phyloP scores from a whole-genome alignment of 2,329 filamentous ascomycete genomes.

The Stromatinia cepivora region DNA sequence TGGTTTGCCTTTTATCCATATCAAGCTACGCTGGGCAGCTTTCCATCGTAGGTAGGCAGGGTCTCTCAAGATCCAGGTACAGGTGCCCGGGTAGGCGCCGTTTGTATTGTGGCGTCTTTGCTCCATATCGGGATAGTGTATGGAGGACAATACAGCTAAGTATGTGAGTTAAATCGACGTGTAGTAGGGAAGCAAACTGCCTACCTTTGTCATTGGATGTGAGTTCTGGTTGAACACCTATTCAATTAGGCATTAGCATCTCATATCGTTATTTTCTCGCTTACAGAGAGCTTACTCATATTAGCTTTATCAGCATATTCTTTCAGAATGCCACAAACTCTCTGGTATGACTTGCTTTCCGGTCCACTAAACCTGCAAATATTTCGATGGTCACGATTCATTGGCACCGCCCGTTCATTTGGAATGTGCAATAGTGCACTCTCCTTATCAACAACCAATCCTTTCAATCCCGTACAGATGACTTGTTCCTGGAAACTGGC shows the following conservation, averaged over 20 bases:
- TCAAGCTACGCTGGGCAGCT: constrained; percentile 28
- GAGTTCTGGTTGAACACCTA: constrained; percentile 10
- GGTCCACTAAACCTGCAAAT: constrained; percentile 27
- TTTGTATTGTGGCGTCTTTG: constrained; percentile 36
- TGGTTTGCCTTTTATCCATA: constrained; percentile 47
- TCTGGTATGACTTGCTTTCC: background rate
- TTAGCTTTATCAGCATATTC: constrained; percentile 11
- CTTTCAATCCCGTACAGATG: background rate
- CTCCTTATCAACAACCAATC: constrained; percentile 21
- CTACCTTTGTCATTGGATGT: background rate
- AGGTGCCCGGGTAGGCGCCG: constrained; percentile 36
- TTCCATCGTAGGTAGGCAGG: constrained; percentile 35
- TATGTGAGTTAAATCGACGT: background rate
- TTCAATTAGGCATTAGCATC: background rate
- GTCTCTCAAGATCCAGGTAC: constrained; percentile 41
- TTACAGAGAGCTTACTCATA: background rate
- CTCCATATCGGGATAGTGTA: constrained; percentile 40
- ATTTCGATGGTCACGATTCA: constrained; percentile 27
- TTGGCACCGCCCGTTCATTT: constrained; percentile 13
- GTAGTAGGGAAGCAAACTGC: background rate
- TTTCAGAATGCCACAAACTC: constrained; percentile 7
- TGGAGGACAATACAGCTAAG: constrained; percentile 23
- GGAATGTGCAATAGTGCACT: constrained; percentile 19
- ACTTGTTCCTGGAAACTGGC: background rate
- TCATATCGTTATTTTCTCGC: background rate